Conservation (phyloP, 768 basidiomycete genomes). For the Termitomyces sp. region DNA sequence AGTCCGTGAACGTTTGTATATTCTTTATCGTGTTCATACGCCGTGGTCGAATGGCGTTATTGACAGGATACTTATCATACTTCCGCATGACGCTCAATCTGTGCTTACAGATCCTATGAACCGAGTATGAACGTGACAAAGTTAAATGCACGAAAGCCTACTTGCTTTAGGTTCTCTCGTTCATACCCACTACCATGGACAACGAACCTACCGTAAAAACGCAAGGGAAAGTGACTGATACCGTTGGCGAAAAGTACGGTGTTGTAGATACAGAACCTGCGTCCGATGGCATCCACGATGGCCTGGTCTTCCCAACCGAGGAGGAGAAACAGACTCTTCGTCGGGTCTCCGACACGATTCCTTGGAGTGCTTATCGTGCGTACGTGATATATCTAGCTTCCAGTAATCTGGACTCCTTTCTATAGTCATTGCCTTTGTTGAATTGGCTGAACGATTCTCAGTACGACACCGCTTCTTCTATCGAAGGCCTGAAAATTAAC, state of each 20-base stretch:
- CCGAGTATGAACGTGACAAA: background rate
- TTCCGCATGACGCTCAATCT: background rate
- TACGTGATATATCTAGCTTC: background rate
- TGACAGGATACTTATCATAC: background rate
- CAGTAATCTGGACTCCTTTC: background rate
- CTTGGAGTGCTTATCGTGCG: slow-evolving; percentile 51
- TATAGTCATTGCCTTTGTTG: slow-evolving; percentile 58
- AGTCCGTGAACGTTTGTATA: background rate
- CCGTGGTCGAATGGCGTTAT: background rate
- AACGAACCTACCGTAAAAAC: background rate
- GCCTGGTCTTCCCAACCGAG: slow-evolving; percentile 58
- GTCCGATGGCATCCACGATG: slow-evolving; percentile 34
- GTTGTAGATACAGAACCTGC: background rate
- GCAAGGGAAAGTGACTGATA: background rate
- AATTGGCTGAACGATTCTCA: slow-evolving; percentile 72
- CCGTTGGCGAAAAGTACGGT: background rate
- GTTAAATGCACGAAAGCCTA: background rate
- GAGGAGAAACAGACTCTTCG: slow-evolving; percentile 55
- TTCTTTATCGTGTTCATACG: background rate
- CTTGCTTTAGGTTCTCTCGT: background rate
- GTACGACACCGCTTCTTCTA: slow-evolving; percentile 23
- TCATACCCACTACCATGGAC: background rate
- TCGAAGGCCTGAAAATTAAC: background rate
- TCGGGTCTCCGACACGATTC: slow-evolving; percentile 52
- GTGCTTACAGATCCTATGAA: background rate